Base-by-base conservation (phyloP, 345 rosid genomes). In the Citrus trifoliata region DNA sequence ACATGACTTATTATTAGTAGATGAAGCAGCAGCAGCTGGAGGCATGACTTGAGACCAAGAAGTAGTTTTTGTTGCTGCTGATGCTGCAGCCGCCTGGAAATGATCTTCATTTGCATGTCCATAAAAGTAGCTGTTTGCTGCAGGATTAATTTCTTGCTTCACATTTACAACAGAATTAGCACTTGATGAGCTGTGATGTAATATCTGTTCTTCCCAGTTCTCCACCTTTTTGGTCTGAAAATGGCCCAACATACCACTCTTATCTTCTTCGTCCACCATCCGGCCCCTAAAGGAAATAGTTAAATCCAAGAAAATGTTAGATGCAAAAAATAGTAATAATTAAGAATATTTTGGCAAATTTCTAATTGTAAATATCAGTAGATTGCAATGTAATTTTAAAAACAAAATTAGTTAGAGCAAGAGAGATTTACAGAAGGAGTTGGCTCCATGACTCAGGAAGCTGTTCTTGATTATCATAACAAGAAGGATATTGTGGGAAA, bases 401-500 rank as follows among this genome's bases (percentile, higher is more conserved):
- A 38, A 38, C 60, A 68, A 68, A 64, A 42, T 62, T 66, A 78
- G 48, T 73, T 42, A 68, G 51, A 70, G 75, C 40, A 38, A 48
- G 73, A 85, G 78, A 62, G 75, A 76, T 30, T 87, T 87, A 92
- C 98, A 89, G 61, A 74, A 89, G 92, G 38, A 94, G 94, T 80
- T 94, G 98, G 85, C 95, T 92, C 95, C 95, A 89, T 10, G 98
- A 90, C 78, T 92, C 95, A 7, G 95, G 95, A 82, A 90, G 88
- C 53, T 92, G 88, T 46, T 92, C 97, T 55, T 88, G 91, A 80
- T 83, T 84, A 73, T 90, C 92, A 75, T 83, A 85, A 90, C 93
- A 92, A 70, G 86, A 78, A 82, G 88, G 68, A 71, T 81, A 86
- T 18, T 82, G 90, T 79, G 89, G 87, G 83, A 84, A 80, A 69